Evolutionary conservation across 257 asterid genomes (phyloP).

Genomic region (Nemophila menziesii): DNA sequence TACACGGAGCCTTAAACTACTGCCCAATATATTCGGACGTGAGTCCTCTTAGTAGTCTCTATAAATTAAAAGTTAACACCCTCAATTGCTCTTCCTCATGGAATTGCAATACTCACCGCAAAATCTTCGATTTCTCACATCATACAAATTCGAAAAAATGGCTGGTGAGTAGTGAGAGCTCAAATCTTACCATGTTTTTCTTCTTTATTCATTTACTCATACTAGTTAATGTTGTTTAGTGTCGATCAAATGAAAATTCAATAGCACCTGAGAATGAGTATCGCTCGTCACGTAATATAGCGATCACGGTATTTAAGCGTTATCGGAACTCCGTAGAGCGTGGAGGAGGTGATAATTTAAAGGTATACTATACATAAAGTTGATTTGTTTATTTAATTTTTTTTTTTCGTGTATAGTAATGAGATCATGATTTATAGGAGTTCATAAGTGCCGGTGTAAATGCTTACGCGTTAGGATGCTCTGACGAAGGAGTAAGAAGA

Average conservation of each 20-base stretch:
- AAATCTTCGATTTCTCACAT: slow-evolving; percentile 27
- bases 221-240: slow-evolving; percentile 21
- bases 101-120: slow-evolving; percentile 26
- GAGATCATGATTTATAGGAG: slow-evolving; percentile 41
- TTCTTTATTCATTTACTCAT: neutral
- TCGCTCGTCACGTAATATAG: slow-evolving; percentile 83
- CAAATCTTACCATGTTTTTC: slow-evolving; percentile 1
- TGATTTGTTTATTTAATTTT: slow-evolving; percentile 5
- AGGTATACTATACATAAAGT: slow-evolving; percentile 39
- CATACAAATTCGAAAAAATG: slow-evolving; percentile 52
- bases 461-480: slow-evolving; percentile 90
- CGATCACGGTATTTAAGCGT: slow-evolving; percentile 81
- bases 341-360: slow-evolving; percentile 96
- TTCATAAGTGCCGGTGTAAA: slow-evolving; percentile 90
- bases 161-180: slow-evolving; percentile 38
- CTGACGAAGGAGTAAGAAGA: slow-evolving; percentile 64
- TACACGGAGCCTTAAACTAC: slow-evolving; percentile 30
- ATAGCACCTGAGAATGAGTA: slow-evolving; percentile 71
- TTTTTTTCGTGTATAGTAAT: slow-evolving; percentile 9
- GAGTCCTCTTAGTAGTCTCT: slow-evolving; percentile 18
- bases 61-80: slow-evolving; percentile 26
- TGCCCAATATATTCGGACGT: slow-evolving; percentile 28
- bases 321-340: slow-evolving; percentile 74
- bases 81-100: slow-evolving; percentile 30
- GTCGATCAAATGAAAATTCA: slow-evolving; percentile 61